A percentile compares a stretch with the other conserved stretches of the same genome.
Conservation (phyloP, 78 protist genomes). For the Cavenderia fasciculata region DNA sequence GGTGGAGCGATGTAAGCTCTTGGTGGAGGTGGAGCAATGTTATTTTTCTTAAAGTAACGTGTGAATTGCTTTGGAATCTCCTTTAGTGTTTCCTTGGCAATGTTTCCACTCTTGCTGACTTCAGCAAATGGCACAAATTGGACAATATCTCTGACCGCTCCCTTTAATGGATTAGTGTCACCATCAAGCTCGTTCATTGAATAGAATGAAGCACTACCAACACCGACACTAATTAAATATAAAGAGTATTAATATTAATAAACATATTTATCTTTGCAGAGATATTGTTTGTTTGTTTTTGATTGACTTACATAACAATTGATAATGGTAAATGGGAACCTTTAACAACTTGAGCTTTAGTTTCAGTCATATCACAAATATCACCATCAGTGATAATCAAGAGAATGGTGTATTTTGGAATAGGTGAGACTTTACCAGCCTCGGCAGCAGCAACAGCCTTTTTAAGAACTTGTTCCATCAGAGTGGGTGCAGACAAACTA, state of each 20-base stretch:
- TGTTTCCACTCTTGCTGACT: neutral
- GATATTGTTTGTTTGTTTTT: constrained; percentile 83
- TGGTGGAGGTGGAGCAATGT: constrained; percentile 18
- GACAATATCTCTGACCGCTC: constrained; percentile 84
- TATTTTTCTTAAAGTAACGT: neutral
- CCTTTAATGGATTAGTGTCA: neutral
- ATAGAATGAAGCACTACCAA: neutral
- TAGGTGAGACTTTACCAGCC: neutral
- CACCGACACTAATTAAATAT: constrained; percentile 24
- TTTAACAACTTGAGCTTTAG: neutral
- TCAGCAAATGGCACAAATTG: constrained; percentile 85
- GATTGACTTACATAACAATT: too few relatives aligned
- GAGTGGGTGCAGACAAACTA: constrained; percentile 61
- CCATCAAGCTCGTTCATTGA: constrained; percentile 37
- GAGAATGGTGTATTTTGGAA: constrained; percentile 69
- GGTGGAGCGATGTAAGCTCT: neutral
- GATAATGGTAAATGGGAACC: neutral
- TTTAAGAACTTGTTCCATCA: constrained; percentile 46
- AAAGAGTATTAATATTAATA: constrained; percentile 69
- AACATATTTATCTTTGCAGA: neutral
- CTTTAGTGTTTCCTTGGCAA: constrained; percentile 71
- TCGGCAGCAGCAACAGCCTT: neutral
- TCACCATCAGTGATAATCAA: constrained; percentile 89
- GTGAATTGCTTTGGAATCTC: constrained; percentile 74
- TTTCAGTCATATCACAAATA: constrained; percentile 69